These are phyloP conservation scores for Colletotrichum brevisporum DNA, from an alignment of 2,329 filamentous ascomycete genomes.

Conservation along the genomic window DNA sequence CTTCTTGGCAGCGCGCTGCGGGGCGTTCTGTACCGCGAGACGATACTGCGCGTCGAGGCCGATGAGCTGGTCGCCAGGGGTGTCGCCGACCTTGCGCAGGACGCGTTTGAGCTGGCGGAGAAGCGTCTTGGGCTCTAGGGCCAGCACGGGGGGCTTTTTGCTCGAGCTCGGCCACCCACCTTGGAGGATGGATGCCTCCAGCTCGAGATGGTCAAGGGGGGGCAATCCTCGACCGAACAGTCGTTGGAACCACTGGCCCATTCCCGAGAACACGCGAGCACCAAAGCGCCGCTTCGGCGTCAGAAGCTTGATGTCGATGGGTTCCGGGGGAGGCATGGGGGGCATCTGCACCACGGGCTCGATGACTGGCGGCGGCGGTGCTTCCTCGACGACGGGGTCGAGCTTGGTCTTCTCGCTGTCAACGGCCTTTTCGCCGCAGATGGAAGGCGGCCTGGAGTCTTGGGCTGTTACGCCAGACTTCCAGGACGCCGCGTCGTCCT, in stretches of 20 bases:
- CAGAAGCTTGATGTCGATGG: slow-evolving; percentile 27
- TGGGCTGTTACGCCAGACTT: slow-evolving; percentile 31
- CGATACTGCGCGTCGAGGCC: slow-evolving; percentile 10
- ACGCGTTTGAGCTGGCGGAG: slow-evolving; percentile 29
- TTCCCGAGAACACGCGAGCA: slow-evolving; percentile 8
- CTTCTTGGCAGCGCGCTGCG: slow-evolving; percentile 20
- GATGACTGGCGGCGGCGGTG: not conserved
- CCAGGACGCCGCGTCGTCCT: slow-evolving; percentile 29
- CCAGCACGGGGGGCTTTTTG: slow-evolving; percentile 1
- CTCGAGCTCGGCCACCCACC: not conserved
- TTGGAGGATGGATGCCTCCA: slow-evolving; percentile 28
- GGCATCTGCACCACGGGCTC: not conserved
- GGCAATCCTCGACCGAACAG: slow-evolving; percentile 21
- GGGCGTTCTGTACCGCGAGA: slow-evolving; percentile 10
- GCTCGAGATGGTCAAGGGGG: slow-evolving; percentile 18
- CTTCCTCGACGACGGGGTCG: slow-evolving; percentile 5
- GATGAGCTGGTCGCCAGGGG: slow-evolving; percentile 15
- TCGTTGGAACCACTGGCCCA: slow-evolving; percentile 25
- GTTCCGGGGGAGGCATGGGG: not conserved
- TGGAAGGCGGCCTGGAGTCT: slow-evolving; percentile 10
- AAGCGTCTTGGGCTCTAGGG: slow-evolving; percentile 23
- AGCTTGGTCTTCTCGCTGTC: not conserved
- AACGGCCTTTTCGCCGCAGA: slow-evolving; percentile 6
- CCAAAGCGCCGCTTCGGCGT: slow-evolving; percentile 21
- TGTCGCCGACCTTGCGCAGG: not conserved